Evolutionary conservation across 2,329 filamentous ascomycete species (phyloP).

Genomic region (Exophiala sp.): DNA sequence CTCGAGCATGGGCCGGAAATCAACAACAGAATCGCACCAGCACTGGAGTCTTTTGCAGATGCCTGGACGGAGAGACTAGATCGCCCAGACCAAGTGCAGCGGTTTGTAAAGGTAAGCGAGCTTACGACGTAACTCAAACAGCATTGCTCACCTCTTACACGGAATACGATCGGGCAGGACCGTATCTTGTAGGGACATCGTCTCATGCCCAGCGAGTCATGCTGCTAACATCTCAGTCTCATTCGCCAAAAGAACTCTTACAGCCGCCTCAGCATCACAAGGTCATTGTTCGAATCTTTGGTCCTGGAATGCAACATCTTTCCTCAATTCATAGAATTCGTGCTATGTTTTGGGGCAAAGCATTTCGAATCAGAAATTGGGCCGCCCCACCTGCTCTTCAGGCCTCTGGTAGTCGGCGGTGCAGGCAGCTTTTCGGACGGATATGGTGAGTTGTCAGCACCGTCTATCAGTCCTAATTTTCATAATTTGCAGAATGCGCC

Average conservation of each 20-base stretch:
- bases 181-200: no score
- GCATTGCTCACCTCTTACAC: no score
- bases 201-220: no score
- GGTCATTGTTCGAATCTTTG: background rate
- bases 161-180: no score
- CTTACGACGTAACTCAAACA: no score
- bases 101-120: no score
- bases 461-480: background rate
- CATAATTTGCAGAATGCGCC: background rate
- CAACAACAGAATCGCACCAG: no score
- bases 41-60: no score
- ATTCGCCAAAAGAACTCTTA: background rate
- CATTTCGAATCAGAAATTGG: background rate
- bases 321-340: background rate
- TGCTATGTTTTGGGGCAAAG: background rate
- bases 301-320: background rate
- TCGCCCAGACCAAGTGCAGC: no score
- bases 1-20: no score
- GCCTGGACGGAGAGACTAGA: no score
- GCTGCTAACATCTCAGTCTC: background rate
- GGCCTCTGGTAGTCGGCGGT: background rate
- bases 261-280: background rate
- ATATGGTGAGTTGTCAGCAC: background rate
- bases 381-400: background rate
- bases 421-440: background rate